A percentile compares a stretch with the other conserved stretches of the same genome.
These are phyloP conservation scores for Moesziomyces sp. DNA, from an alignment of 1,284 basidiomycete genomes.

Conservation along the genomic window DNA sequence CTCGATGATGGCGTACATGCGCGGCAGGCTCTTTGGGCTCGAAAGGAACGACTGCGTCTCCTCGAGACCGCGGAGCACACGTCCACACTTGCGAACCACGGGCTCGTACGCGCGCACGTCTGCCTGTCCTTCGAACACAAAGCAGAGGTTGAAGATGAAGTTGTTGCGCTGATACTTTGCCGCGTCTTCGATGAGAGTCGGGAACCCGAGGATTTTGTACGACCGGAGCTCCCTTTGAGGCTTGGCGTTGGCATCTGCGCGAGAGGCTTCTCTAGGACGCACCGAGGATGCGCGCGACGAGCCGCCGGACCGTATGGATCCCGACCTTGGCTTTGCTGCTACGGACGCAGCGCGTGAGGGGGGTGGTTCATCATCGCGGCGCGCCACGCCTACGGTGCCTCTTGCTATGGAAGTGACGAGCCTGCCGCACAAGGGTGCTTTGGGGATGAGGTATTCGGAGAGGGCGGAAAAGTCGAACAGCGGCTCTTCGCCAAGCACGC, in stretches of 20 bases:
- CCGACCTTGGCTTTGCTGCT: slow-evolving; percentile 11
- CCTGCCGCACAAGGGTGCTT: slow-evolving; percentile 83
- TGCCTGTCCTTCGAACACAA: slow-evolving; percentile 88
- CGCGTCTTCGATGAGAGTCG: slow-evolving; percentile 56
- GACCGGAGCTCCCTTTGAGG: slow-evolving; percentile 24
- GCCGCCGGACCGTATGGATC: slow-evolving; percentile 15
- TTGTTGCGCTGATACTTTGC: slow-evolving; percentile 68
- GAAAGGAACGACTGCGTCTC: slow-evolving; percentile 91
- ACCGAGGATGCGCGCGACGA: slow-evolving; percentile 24
- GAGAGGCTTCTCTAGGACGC: slow-evolving; percentile 3
- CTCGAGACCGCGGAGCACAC: slow-evolving; percentile 88
- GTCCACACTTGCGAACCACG: slow-evolving; percentile 90
- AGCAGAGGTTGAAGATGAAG: slow-evolving; percentile 90
- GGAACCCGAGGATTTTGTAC: slow-evolving; percentile 64
- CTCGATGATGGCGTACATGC: slow-evolving; percentile 88
- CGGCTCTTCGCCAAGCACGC: slow-evolving; percentile 50
- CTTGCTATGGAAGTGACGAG: slow-evolving; percentile 75
- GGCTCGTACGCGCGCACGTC: slow-evolving; percentile 95
- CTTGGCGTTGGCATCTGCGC: background rate
- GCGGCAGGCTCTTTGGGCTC: slow-evolving; percentile 75
- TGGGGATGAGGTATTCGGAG: slow-evolving; percentile 93
- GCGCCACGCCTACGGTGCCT: slow-evolving; percentile 11
- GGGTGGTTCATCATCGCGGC: slow-evolving; percentile 3
- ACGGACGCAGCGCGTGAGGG: slow-evolving; percentile 20
- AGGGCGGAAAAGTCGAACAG: slow-evolving; percentile 93